Conservation (phyloP, 208 protist species). For the Leishmania tarentolae region DNA sequence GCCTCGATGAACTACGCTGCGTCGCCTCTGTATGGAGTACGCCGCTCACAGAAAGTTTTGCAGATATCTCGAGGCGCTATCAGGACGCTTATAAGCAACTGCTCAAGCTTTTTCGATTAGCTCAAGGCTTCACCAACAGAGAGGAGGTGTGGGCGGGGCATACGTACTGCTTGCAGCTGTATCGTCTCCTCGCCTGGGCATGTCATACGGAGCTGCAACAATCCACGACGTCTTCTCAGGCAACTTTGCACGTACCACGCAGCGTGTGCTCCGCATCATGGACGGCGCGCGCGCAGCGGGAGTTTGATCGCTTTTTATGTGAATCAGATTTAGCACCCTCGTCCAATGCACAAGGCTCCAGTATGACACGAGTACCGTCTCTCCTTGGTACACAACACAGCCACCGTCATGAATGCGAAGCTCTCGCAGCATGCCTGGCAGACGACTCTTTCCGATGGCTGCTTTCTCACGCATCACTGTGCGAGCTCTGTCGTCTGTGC, state of each 20-base stretch:
- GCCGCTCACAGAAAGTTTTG: background rate
- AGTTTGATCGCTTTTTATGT: background rate
- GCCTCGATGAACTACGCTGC: constrained; percentile 22
- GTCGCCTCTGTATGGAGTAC: constrained; percentile 17
- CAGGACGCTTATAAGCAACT: background rate
- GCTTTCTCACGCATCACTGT: constrained; percentile 15
- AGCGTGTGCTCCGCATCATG: background rate
- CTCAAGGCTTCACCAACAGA: background rate
- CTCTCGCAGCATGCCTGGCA: background rate
- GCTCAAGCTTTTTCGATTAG: background rate
- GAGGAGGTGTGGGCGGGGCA: background rate
- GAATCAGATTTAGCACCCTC: background rate
- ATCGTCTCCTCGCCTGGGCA: constrained; percentile 1
- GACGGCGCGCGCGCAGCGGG: constrained; percentile 4
- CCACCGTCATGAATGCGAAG: background rate
- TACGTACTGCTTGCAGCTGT: background rate
- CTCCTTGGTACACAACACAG: background rate
- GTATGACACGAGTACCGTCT: background rate
- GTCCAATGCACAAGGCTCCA: background rate
- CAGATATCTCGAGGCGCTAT: background rate
- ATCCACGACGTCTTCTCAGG: background rate
- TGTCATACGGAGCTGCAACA: background rate
- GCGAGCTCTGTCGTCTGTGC: constrained; percentile 8
- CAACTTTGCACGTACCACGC: background rate
- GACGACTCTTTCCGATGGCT: constrained; percentile 21